phyloP scores from a whole-genome alignment of 2,329 filamentous ascomycete species.

The Claviceps monticola region DNA sequence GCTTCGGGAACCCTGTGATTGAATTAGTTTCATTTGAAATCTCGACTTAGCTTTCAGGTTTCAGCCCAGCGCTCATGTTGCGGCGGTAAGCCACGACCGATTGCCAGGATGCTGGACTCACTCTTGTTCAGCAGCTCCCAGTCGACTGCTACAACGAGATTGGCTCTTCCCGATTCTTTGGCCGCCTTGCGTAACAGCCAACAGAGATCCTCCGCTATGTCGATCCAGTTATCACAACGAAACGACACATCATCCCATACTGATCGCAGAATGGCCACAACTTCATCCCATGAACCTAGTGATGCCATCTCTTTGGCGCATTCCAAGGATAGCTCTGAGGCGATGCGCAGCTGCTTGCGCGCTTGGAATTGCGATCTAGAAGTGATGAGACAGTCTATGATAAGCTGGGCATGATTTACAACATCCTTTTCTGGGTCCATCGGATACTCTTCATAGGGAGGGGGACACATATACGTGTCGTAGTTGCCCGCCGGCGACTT shows the following conservation, averaged over 20 bases:
- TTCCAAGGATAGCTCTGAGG: conserved; percentile 43
- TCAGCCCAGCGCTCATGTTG: neutral
- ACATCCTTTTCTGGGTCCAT: conserved; percentile 28
- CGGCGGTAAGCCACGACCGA: neutral
- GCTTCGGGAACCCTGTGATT: conserved; percentile 35
- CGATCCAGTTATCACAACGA: conserved; percentile 44
- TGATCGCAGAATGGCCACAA: conserved; percentile 38
- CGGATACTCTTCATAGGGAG: conserved; percentile 46
- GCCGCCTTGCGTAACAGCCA: conserved; percentile 49
- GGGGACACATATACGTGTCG: conserved; percentile 53
- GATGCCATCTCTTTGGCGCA: conserved; percentile 41
- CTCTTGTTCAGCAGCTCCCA: conserved; percentile 50
- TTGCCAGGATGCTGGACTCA: conserved; percentile 21
- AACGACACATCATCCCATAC: conserved; percentile 45
- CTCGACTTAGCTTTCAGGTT: neutral
- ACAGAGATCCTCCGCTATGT: conserved; percentile 44
- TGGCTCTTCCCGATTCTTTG: conserved; percentile 33
- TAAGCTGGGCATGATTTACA: conserved; percentile 40
- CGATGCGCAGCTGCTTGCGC: conserved; percentile 37
- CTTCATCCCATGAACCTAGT: conserved; percentile 36
- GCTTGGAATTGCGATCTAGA: conserved; percentile 41
- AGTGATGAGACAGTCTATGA: conserved; percentile 36
- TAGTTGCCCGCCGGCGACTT: conserved; percentile 38
- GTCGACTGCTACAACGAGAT: conserved; percentile 46
- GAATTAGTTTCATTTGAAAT: too few relatives aligned